Evolutionary conservation across 495 filamentous ascomycete species (phyloP).

Genomic region (Hypoxylon lenormandii): DNA sequence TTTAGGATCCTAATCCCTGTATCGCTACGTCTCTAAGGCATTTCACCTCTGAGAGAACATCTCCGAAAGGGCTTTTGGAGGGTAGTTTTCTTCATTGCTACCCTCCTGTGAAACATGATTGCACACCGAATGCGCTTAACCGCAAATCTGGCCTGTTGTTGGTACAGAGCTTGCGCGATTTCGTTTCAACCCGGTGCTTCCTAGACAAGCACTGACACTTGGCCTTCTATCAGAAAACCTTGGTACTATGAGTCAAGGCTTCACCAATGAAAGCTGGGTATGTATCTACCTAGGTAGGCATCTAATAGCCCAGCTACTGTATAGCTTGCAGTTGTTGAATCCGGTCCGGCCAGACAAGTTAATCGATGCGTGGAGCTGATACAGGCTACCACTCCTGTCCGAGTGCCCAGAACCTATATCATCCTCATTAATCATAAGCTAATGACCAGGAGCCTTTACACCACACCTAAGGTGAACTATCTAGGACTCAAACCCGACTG

Average conservation of each 20-base stretch:
- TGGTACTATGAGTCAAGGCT: too few relatives aligned
- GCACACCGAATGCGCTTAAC: constrained; percentile 9
- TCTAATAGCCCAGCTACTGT: too few relatives aligned
- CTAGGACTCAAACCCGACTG: constrained; percentile 2
- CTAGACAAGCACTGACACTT: constrained; percentile 7
- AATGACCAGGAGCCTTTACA: background rate
- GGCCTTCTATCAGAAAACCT: background rate
- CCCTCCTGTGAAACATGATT: constrained; percentile 28
- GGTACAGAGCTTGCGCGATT: constrained; percentile 11
- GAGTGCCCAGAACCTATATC: background rate
- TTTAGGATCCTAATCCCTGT: constrained; percentile 23
- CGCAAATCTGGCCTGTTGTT: constrained; percentile 19
- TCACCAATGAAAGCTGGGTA: too few relatives aligned
- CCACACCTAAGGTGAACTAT: background rate
- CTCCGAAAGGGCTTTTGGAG: background rate
- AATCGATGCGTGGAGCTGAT: background rate
- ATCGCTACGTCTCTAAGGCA: background rate
- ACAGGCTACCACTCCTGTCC: too few relatives aligned
- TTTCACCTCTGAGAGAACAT: constrained; percentile 5
- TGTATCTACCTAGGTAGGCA: too few relatives aligned
- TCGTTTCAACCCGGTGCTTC: constrained; percentile 16
- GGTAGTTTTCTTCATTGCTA: constrained; percentile 16
- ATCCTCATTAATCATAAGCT: background rate
- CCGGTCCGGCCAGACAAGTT: background rate
- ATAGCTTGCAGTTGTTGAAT: background rate